Evolutionary conservation across 2,329 filamentous ascomycete genomes (phyloP).

Genomic region (Hymenoscyphus fraxineus): DNA sequence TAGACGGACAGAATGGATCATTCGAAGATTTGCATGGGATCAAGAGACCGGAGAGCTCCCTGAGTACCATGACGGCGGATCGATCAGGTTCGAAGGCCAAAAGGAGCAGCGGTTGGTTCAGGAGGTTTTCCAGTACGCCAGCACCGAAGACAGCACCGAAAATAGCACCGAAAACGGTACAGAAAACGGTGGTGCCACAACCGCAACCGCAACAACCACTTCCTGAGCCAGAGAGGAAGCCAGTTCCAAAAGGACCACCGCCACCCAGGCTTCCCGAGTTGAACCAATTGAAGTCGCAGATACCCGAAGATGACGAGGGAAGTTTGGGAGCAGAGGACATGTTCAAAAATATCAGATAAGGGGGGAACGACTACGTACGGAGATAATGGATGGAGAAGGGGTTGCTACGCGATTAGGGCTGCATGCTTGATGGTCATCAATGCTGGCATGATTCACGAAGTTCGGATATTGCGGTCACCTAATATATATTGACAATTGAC

Average conservation of each 20-base stretch:
- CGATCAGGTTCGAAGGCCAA: constrained; percentile 25
- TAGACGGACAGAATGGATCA: constrained; percentile 26
- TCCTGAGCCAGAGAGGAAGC: background rate
- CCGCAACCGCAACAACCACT: background rate
- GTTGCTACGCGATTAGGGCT: constrained; percentile 23
- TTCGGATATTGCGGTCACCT: constrained; percentile 12
- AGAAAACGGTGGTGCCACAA: background rate
- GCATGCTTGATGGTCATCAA: constrained; percentile 19
- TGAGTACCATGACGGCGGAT: constrained; percentile 25
- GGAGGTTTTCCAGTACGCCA: constrained; percentile 21
- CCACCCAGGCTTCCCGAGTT: constrained; percentile 35
- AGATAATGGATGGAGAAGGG: constrained; percentile 10
- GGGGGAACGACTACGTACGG: background rate
- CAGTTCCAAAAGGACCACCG: constrained; percentile 27
- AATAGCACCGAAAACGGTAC: no score
- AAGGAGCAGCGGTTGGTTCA: constrained; percentile 34
- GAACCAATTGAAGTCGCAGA: constrained; percentile 33
- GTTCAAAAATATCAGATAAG: constrained; percentile 37
- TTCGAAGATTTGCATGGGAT: constrained; percentile 29
- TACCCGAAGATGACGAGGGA: constrained; percentile 30
- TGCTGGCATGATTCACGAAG: constrained; percentile 26
- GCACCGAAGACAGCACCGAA: no score
- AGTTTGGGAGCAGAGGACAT: constrained; percentile 34
- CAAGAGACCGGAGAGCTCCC: constrained; percentile 30
- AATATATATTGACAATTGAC: constrained; percentile 5